Conservation (phyloP, 1,139 yeast species). For the Saccharomyces pastorianus region DNA sequence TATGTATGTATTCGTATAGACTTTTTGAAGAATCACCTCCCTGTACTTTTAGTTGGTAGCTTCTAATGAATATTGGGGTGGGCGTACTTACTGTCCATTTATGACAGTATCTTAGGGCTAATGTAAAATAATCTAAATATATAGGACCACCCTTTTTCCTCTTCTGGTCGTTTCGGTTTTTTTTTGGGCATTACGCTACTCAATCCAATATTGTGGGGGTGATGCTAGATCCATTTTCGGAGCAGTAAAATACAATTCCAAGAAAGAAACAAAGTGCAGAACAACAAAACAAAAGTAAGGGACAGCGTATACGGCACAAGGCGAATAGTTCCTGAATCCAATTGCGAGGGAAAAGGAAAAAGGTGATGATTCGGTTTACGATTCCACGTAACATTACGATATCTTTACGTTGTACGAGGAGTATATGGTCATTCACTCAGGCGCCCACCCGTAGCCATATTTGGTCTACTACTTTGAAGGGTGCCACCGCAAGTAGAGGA, state of each 20-base stretch:
- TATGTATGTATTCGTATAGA: background rate
- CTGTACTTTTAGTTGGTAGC: background rate
- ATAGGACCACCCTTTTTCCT: background rate
- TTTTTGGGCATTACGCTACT: background rate
- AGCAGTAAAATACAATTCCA: background rate
- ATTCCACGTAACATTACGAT: background rate
- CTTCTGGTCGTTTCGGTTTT: no score
- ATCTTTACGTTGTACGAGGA: background rate
- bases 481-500: background rate
- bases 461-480: background rate
- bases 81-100: no score
- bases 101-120: no score
- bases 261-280: constrained; percentile 4
- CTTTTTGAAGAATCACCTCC: background rate
- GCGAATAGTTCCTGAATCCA: background rate
- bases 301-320: background rate
- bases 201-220: background rate
- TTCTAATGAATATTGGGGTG: no score
- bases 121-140: background rate
- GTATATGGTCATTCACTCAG: background rate
- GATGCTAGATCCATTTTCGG: background rate
- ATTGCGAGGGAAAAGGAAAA: background rate
- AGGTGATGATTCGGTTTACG: background rate
- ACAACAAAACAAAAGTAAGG: background rate
- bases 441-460: background rate